These are phyloP conservation scores for Pleomassaria siparia DNA, from an alignment of 2,329 filamentous ascomycete species.

Conservation along the genomic window DNA sequence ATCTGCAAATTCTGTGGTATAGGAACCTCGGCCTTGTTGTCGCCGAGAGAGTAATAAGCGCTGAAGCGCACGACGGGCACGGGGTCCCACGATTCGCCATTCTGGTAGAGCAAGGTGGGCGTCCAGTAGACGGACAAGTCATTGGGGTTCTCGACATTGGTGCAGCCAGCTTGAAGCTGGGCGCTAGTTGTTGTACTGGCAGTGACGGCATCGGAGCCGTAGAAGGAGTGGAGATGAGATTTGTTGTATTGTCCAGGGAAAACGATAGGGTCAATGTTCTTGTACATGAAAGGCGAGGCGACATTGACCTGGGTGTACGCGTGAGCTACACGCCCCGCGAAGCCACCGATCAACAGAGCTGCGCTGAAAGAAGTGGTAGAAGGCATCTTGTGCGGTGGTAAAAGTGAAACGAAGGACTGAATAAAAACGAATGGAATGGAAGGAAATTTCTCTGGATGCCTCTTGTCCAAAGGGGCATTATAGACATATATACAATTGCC, in stretches of 20 bases:
- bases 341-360: constrained; percentile 20
- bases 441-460: neutral
- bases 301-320: constrained; percentile 42
- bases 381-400: constrained; percentile 33
- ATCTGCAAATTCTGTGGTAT: constrained; percentile 49
- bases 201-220: constrained; percentile 48
- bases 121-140: constrained; percentile 52
- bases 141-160: constrained; percentile 50
- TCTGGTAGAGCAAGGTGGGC: constrained; percentile 46
- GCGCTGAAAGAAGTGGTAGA: constrained; percentile 25
- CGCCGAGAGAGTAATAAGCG: constrained; percentile 50
- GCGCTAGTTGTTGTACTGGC: constrained; percentile 41
- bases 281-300: constrained; percentile 43
- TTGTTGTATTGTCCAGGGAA: constrained; percentile 43
- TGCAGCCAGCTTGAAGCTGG: constrained; percentile 48
- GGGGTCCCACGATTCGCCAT: constrained; percentile 38
- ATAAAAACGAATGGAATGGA: constrained; percentile 7
- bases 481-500: neutral
- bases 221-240: constrained; percentile 50
- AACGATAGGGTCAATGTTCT: constrained; percentile 51
- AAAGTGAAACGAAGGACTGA: constrained; percentile 9
- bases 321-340: constrained; percentile 29
- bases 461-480: neutral
- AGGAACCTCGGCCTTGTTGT: constrained; percentile 47
- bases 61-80: constrained; percentile 44